A percentile compares a stretch with the other conserved stretches of the same genome.
These are phyloP conservation scores for Steccherinum ochraceum DNA, from an alignment of 768 basidiomycete genomes.

Conservation along the genomic window DNA sequence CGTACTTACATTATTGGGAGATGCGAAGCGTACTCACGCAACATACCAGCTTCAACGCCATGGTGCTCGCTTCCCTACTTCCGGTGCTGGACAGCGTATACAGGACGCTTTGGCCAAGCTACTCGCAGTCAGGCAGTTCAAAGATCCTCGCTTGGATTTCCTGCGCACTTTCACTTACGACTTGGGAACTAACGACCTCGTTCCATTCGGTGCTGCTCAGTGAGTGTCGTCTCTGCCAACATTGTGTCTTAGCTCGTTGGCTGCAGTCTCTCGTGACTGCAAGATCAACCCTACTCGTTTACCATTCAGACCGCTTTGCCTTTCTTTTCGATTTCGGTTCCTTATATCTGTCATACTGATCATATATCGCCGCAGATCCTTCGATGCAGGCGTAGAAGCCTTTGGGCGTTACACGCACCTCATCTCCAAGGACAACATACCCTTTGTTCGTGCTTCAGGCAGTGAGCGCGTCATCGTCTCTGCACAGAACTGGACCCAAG, in stretches of 20 bases:
- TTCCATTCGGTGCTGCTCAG: constrained; percentile 66
- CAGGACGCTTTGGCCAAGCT: constrained; percentile 47
- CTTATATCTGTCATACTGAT: neutral
- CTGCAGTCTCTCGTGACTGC: neutral
- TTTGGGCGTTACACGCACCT: constrained; percentile 50
- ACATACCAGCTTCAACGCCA: constrained; percentile 83
- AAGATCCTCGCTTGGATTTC: constrained; percentile 47
- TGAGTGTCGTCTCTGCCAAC: constrained; percentile 26
- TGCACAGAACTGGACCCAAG: constrained; percentile 65
- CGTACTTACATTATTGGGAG: no score
- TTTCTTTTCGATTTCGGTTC: neutral
- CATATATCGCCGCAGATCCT: constrained; percentile 29
- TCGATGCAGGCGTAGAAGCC: constrained; percentile 43
- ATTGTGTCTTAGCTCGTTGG: neutral
- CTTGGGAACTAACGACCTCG: constrained; percentile 50
- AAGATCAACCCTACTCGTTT: no score
- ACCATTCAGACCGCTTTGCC: no score
- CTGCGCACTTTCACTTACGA: constrained; percentile 51
- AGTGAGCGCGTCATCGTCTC: constrained; percentile 57
- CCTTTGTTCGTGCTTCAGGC: constrained; percentile 48
- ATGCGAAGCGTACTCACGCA: no score
- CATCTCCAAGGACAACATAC: constrained; percentile 36
- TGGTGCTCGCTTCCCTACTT: constrained; percentile 72
- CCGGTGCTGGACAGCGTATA: constrained; percentile 37
- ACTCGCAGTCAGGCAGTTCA: constrained; percentile 36